These are phyloP conservation scores for Colletotrichum chlorophyti DNA, from an alignment of 2,329 filamentous ascomycete species.

Conservation along the genomic window DNA sequence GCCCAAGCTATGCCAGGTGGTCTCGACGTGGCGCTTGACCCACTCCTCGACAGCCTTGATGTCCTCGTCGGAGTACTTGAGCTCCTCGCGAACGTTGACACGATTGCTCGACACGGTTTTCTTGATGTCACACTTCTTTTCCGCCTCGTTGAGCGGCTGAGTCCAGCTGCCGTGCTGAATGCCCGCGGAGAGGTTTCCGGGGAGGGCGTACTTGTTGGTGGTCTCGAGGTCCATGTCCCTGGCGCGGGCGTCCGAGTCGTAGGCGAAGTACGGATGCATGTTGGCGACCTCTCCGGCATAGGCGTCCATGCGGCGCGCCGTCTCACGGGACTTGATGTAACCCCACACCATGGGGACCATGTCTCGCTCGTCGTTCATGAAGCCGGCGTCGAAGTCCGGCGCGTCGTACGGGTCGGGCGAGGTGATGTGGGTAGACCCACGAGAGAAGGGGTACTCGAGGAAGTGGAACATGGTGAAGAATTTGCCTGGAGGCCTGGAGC, in stretches of 20 bases:
- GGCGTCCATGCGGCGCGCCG: slow-evolving; percentile 77
- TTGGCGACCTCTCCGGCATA: slow-evolving; percentile 76
- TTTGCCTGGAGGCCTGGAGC: slow-evolving; percentile 72
- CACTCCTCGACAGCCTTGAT: slow-evolving; percentile 72
- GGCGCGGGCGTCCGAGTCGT: slow-evolving; percentile 72
- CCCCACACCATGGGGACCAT: slow-evolving; percentile 88
- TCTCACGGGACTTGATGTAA: slow-evolving; percentile 84
- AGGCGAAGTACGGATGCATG: slow-evolving; percentile 77
- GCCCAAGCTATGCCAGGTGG: slow-evolving; percentile 72
- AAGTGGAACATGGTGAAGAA: slow-evolving; percentile 89
- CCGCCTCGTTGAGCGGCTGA: slow-evolving; percentile 60
- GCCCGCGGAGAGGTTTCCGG: slow-evolving; percentile 73
- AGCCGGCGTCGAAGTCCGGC: slow-evolving; percentile 81
- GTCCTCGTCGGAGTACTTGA: slow-evolving; percentile 70
- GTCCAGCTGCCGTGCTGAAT: slow-evolving; percentile 80
- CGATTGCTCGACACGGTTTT: slow-evolving; percentile 68
- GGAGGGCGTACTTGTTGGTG: slow-evolving; percentile 77
- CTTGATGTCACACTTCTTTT: slow-evolving; percentile 51
- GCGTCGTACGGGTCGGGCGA: slow-evolving; percentile 76
- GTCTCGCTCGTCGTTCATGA: slow-evolving; percentile 86
- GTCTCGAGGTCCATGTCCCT: slow-evolving; percentile 77
- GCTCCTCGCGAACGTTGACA: slow-evolving; percentile 64
- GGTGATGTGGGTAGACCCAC: slow-evolving; percentile 73
- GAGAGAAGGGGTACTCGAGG: slow-evolving; percentile 78
- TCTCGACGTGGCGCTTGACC: slow-evolving; percentile 77